Base-by-base conservation (phyloP, 139 green algal species). In the Auxenochlorella pyrenoidosa region DNA sequence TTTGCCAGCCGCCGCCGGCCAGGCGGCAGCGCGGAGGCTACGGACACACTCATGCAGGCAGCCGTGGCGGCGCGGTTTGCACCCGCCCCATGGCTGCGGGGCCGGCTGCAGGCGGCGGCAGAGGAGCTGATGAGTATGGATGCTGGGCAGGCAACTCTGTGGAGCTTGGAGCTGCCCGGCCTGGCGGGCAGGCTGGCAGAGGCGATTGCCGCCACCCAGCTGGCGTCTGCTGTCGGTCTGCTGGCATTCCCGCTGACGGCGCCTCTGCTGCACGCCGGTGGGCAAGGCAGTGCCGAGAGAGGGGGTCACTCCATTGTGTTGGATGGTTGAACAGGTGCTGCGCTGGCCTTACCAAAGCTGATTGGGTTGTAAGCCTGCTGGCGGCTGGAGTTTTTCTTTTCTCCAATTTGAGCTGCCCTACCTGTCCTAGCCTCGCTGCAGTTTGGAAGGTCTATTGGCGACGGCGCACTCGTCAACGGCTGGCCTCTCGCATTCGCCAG, bases 1-100 rank as follows among this genome's bases (percentile, higher is more conserved):
- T 81, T 81, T 30, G 1, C 30, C 75, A 81, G 75, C 75, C 75
- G 40, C 12, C 75, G 75, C 75, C 75, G 59, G 43, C 75, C 75
- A 0, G 44, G 43, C 75, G 16, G 43, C 43, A 40, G 75, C 40
- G 75, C 43, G 1, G 43, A 8, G 10, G 28, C 43, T 16, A 30
- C 18, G 8, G 43, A 63, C 2, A 24, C 12, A 43, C 43, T 8
- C 43, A 22, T 81, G 30, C 21, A 40, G 43, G 43, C 44, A 16
- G 75, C 43, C 1, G 4, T 13, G 16, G 43, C 36, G 43, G 28
- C 12, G 44, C 75, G 24, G 0, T 51, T 81, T 18, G 43, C 28
- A 15, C 12, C 10, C 10, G 75, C 75, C 32, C 41, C 75, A 13
- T 60, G 75, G 43, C 43, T 81, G 75, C 43, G 63, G 75, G 24